These are phyloP conservation scores for Tetrapisispora nanseiensis DNA, from an alignment of 805 yeast species.

Conservation along the genomic window DNA sequence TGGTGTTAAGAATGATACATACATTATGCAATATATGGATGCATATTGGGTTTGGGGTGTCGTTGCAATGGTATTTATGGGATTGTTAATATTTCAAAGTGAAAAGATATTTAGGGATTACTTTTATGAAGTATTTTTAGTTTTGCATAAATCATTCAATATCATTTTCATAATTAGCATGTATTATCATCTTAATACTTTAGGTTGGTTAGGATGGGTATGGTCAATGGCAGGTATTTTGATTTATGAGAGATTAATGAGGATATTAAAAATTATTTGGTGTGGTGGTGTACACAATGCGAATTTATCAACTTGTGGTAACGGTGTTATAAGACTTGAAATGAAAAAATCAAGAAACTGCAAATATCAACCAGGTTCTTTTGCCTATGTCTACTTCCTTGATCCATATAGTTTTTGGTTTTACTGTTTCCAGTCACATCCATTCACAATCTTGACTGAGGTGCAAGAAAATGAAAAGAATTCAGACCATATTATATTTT, in stretches of 20 bases:
- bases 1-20: conserved; percentile 34
- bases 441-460: conserved; percentile 48
- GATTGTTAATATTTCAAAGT: conserved; percentile 40
- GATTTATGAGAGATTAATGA: conserved; percentile 41
- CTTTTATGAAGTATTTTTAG: conserved; percentile 51
- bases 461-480: conserved; percentile 28
- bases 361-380: conserved; percentile 46
- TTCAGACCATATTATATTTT: conserved; percentile 28
- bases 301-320: conserved; percentile 19
- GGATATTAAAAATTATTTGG: conserved; percentile 34
- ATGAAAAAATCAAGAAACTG: conserved; percentile 37
- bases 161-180: conserved; percentile 42
- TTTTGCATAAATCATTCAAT: conserved; percentile 50
- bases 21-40: conserved; percentile 34
- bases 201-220: conserved; percentile 45
- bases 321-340: conserved; percentile 33
- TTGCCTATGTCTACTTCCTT: conserved; percentile 48
- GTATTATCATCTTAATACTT: conserved; percentile 47
- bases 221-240: conserved; percentile 38
- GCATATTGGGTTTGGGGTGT: conserved; percentile 41
- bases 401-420: conserved; percentile 43
- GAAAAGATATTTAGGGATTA: conserved; percentile 40
- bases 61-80: conserved; percentile 36
- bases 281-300: conserved; percentile 23
- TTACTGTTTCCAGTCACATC: conserved; percentile 48